Conservation (phyloP, 345 rosid species). For the Citrus cavaleriei region DNA sequence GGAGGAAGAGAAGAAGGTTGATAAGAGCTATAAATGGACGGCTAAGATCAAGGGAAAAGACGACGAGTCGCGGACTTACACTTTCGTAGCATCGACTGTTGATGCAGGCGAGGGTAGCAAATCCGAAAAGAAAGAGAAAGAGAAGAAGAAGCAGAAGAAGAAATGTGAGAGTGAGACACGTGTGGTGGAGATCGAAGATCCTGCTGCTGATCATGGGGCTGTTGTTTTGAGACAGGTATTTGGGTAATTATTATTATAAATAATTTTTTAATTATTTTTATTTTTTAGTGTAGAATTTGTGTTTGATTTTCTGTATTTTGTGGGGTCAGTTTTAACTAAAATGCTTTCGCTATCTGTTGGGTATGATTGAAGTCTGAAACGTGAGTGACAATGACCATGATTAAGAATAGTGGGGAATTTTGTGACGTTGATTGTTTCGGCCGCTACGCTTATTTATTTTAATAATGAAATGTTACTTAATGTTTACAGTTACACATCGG, state of each 20-base stretch:
- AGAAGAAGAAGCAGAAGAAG: conserved; percentile 28
- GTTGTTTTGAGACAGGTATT: conserved; percentile 62
- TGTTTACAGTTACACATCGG: not conserved
- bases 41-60: conserved; percentile 54
- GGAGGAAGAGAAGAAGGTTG: conserved; percentile 24
- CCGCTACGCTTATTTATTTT: not conserved
- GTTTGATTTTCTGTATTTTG: not conserved
- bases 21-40: conserved; percentile 69
- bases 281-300: not conserved
- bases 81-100: conserved; percentile 53
- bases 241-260: not conserved
- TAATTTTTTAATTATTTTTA: too few species aligned
- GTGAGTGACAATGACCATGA: not conserved
- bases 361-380: not conserved
- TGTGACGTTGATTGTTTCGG: conserved; percentile 1
- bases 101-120: conserved; percentile 32
- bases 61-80: conserved; percentile 53
- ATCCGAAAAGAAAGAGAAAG: conserved; percentile 35
- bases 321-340: not conserved
- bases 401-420: not conserved
- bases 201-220: conserved; percentile 42
- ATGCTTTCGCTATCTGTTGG: not conserved
- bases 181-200: conserved; percentile 62
- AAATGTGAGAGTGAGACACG: conserved; percentile 43
- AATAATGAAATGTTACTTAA: not conserved